Evolutionary conservation across 106 monocot genomes (phyloP), one percentile per base, ranked within the genome.

Genomic region (Triglochin maritima): DNA sequence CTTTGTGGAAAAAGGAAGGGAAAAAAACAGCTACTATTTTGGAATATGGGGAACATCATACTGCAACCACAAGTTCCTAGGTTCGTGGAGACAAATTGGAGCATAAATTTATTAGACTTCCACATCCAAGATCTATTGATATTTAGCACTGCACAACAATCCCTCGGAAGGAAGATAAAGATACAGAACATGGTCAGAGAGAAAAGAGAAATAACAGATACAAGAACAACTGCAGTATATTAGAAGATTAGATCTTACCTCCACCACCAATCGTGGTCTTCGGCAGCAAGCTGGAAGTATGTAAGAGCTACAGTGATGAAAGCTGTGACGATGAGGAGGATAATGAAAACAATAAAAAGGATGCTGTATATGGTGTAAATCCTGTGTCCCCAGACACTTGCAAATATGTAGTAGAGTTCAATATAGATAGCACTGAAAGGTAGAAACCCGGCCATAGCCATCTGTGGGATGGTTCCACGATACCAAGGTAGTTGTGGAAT

Each of bases 201-300:
- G 29, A 29, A 29, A 29, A 29, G 29, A 29, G 29, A 29, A 29
- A 29, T 29, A 29, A 29, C 29, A 29, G 29, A 29, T 29, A 29
- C 29, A 29, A 29, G 29, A 29, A 29, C 29, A 29, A 29, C 29
- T 29, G 29, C 29, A 0, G 29, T 29, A 29, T 29, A 29, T 29
- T 29, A 29, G 29, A 29, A 29, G 29, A 29, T 29, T 29, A 29
- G 29, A 29, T 29, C 29, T 29, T 69, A 72, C 72, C 72, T 72
- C 72, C 72, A 72, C 72, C 72, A 72, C 72, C 72, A 72, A 5
- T 54, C 29, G 54, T 72, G 72, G 72, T 72, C 72, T 50, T 72
- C 72, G 46, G 17, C 72, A 8, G 51, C 61, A 54, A 72, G 72
- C 52, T 72, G 72, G 44, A 72, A 72, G 42, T 62, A 72, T 41